Base-by-base conservation (phyloP, 805 yeast species). In the Vanderwaltozyma verrucispora region DNA sequence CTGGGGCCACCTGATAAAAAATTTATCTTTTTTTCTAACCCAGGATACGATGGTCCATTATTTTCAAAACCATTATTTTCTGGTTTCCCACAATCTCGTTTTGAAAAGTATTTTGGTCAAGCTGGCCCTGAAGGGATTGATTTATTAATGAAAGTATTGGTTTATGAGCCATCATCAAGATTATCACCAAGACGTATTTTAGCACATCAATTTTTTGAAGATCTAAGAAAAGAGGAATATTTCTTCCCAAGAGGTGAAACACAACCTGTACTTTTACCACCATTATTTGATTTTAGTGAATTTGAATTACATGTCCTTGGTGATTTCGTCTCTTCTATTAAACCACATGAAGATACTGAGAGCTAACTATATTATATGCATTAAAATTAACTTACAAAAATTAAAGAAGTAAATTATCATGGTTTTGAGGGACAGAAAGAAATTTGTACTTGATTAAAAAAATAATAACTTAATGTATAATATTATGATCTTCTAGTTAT, bases 61-160 rank as follows among this genome's bases (percentile, higher is more conserved):
- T 82, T 71, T 55, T 72, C 82, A 20, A 74, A 72, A 37, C 79
- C 82, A 51, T 59, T 80, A 47, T 75, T 74, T 49, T 64, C 70
- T 32, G 76, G 81, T 31, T 54, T 71, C 15, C 60, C 72, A n/a
- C 65, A 67, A 37, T 71, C 73, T 40, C 62, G 79, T 37, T 77
- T 81, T 51, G 69, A 72, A 45, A 77, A 77, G 50, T 77, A 79
- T 33, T 77, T 82, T 53, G 71, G 84, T 40, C 72, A 81, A 47
- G 88, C 94, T 15, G 80, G 95, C 14, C 77, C 80, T 1, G 84
- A 78, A 42, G 96, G 95, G 19, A 72, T 92, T 42, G 96, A 89
- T 59, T 69, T 92, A 47, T 67, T 92, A 51, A 71, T 81, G 68
- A 72, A 73, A 41, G 76, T 92, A 32, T 72, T 92, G 45, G 94